Percentiles rank a stretch among this genome's conserved stretches.
Conservation (phyloP, 768 basidiomycete genomes). For the Suillus discolor region DNA sequence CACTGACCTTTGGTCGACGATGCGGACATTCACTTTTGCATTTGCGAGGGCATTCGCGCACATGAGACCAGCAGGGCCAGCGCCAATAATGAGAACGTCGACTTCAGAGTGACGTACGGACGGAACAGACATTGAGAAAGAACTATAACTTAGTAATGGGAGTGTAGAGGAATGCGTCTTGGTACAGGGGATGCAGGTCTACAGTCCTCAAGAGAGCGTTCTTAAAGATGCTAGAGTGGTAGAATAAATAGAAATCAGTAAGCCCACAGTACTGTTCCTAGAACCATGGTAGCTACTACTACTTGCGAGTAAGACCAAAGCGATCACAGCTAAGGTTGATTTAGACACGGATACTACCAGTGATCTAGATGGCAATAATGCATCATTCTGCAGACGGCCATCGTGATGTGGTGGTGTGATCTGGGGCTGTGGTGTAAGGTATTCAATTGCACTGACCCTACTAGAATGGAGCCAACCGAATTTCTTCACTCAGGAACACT, state of each 20-base stretch:
- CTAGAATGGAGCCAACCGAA: too few species aligned
- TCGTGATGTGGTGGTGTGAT: too few species aligned
- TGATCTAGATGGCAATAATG: too few species aligned
- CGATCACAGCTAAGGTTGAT: too few species aligned
- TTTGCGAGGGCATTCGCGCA: constrained; percentile 42
- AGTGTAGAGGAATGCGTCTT: too few species aligned
- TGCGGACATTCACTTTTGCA: constrained; percentile 38
- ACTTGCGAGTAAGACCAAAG: too few species aligned
- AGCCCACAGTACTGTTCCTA: too few species aligned
- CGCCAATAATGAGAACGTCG: constrained; percentile 45
- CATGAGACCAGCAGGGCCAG: constrained; percentile 46
- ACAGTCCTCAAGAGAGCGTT: neutral
- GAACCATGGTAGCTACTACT: neutral
- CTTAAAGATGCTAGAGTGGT: neutral
- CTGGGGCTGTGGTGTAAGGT: too few species aligned
- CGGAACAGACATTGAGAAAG: constrained; percentile 6
- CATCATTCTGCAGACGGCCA: too few species aligned
- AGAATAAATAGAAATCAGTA: neutral
- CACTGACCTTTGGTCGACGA: constrained; percentile 42
- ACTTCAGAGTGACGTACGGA: constrained; percentile 29
- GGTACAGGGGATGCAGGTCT: constrained; percentile 6
- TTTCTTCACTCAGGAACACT: too few species aligned
- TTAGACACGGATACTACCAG: too few species aligned
- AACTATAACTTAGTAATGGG: neutral
- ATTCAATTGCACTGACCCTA: too few species aligned